Percentiles rank a stretch among this genome's conserved stretches.
Evolutionary conservation across 208 protist species (phyloP).

Genomic region (Leishmania martiniquensis): DNA sequence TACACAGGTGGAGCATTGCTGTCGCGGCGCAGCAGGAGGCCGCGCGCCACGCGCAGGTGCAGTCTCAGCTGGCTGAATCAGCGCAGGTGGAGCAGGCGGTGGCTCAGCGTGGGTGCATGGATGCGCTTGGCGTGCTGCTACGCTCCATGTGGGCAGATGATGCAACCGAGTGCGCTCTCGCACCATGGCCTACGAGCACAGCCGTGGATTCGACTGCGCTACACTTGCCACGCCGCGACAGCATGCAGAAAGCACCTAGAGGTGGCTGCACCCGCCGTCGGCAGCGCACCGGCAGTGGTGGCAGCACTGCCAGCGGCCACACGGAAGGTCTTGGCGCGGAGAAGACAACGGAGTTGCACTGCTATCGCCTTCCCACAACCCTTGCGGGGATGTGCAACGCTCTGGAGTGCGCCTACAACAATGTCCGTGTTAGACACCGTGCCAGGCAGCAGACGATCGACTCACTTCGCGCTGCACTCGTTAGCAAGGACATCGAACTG

Average conservation of each 20-base stretch:
- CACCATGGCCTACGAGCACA: neutral
- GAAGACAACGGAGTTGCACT: neutral
- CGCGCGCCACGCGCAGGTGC: conserved; percentile 25
- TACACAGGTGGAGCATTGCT: neutral
- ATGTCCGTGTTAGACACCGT: conserved; percentile 15
- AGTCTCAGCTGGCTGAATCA: conserved; percentile 32
- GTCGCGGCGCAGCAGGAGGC: conserved; percentile 21
- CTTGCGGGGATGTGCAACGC: conserved; percentile 29
- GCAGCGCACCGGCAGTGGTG: neutral
- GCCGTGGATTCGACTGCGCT: neutral
- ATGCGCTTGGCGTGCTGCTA: conserved; percentile 37
- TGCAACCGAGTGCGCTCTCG: conserved; percentile 7
- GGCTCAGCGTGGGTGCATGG: conserved; percentile 21
- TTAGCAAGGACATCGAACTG: conserved; percentile 31
- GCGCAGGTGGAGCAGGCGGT: conserved; percentile 29
- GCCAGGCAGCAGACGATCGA: conserved; percentile 25
- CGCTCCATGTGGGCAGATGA: conserved; percentile 48
- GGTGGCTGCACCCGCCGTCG: neutral
- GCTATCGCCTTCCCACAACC: conserved; percentile 29
- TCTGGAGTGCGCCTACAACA: conserved; percentile 37
- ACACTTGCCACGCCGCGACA: neutral
- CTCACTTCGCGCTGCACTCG: conserved; percentile 16
- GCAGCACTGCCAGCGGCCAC: neutral
- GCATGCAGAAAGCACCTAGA: neutral
- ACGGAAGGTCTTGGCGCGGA: neutral